A percentile compares a stretch with the other conserved stretches of the same genome.
Evolutionary conservation across 208 protist genomes (phyloP).

Genomic region (Crithidia acanthocephali): DNA sequence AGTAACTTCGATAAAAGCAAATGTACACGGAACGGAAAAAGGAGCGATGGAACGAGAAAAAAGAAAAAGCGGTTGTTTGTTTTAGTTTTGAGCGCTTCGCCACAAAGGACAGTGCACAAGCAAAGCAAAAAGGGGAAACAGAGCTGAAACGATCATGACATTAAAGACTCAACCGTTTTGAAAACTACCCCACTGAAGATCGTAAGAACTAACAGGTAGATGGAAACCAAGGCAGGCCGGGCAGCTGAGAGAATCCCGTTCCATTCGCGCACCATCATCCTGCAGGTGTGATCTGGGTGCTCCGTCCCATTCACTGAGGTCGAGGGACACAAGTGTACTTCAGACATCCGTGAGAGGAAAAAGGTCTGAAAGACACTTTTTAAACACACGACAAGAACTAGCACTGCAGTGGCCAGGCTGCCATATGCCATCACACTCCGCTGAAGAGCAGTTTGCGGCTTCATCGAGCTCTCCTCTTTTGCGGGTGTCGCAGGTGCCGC

Average conservation of each 20-base stretch:
- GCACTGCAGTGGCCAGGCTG: constrained; percentile 19
- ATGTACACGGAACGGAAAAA: neutral
- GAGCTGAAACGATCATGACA: neutral
- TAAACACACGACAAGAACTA: constrained; percentile 31
- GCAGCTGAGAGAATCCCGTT: constrained; percentile 27
- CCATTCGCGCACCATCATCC: constrained; percentile 30
- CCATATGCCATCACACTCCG: constrained; percentile 34
- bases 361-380: constrained; percentile 32
- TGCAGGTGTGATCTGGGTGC: constrained; percentile 2
- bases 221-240: constrained; percentile 15
- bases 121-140: neutral
- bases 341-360: constrained; percentile 13
- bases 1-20: constrained; percentile 3
- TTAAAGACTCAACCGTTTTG: constrained; percentile 15
- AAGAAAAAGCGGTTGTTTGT: too few species aligned
- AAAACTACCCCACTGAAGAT: constrained; percentile 26
- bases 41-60: too few species aligned
- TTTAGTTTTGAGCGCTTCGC: too few species aligned
- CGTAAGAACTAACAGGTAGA: constrained; percentile 23
- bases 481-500: neutral
- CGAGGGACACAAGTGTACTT: constrained; percentile 3
- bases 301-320: constrained; percentile 1
- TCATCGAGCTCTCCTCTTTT: constrained; percentile 3
- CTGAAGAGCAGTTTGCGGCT: constrained; percentile 33
- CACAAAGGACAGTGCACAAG: too few species aligned